phyloP scores from a whole-genome alignment of 768 basidiomycete genomes.

The Lentinus tigrinus region DNA sequence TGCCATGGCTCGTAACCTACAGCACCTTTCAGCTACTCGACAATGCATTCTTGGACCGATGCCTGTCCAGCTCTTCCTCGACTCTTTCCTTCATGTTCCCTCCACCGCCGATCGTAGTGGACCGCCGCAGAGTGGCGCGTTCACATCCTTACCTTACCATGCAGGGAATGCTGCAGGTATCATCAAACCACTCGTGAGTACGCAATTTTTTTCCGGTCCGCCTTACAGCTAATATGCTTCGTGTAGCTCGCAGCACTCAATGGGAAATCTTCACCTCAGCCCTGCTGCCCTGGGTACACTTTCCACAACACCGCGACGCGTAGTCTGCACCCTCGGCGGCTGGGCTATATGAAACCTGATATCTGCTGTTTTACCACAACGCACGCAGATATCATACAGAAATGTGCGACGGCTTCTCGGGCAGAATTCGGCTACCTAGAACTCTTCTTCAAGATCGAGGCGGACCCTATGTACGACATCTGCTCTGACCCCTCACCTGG shows the following conservation, averaged over 20 bases:
- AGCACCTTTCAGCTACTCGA: too few species aligned
- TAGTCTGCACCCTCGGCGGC: background rate
- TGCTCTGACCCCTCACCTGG: slow-evolving; percentile 10
- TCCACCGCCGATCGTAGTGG: too few species aligned
- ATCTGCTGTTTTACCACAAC: background rate
- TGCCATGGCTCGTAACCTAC: too few species aligned
- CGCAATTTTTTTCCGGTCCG: too few species aligned
- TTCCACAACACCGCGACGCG: background rate
- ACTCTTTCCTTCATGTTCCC: too few species aligned
- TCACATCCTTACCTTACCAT: too few species aligned
- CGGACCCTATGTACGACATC: background rate
- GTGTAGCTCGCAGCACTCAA: background rate
- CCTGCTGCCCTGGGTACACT: slow-evolving; percentile 2
- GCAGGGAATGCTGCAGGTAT: too few species aligned
- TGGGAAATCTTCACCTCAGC: background rate
- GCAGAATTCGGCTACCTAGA: slow-evolving; percentile 4
- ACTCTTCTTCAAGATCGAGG: slow-evolving; percentile 12
- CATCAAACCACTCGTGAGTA: too few species aligned
- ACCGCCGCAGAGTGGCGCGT: too few species aligned
- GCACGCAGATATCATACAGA: background rate
- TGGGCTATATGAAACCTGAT: slow-evolving; percentile 5
- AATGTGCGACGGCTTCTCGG: background rate
- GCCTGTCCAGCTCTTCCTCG: too few species aligned
- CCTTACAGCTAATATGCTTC: background rate
- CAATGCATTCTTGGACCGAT: too few species aligned